Evolutionary conservation across 352 stramenopile species (phyloP), one percentile per base, ranked within the genome.

Genomic region (Pythium periplocum): DNA sequence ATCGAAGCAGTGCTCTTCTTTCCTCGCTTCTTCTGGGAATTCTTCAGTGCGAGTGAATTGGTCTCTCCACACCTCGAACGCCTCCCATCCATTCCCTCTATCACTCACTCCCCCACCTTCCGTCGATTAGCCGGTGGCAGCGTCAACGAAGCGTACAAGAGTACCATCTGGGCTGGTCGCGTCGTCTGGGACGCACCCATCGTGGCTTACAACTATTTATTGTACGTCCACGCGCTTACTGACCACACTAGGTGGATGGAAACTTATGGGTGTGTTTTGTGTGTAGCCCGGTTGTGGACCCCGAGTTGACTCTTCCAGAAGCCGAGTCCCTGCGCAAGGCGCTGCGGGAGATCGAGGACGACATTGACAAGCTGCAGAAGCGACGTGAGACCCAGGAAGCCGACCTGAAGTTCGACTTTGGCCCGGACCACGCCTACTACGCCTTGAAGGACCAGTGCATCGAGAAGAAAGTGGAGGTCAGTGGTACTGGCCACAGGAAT

Each of bases 371-470:
- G 37, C 35, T 90, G 9, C 62, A 84, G 44, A 78, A 72, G 45
- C 64, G 86, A 30, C 66, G 63, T 42, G 68, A 78, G 1, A 65
- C 72, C 1, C 81, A 80, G 39, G 51, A 49, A 1, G 57, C 75
- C 6, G 66, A 74, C 17, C 63, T 68, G 7, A 61, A 57, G 39
- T 68, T 73, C 44, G 78, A 90, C 56, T 96, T 83, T 45, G 86
- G 86, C 6, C 75, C 77, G 0, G 61, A 93, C 40, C 62, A 74
- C 6, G 78, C 74, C n/a, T 95, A 81, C 57, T 92, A 78, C 55
- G 66, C 67, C 32, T 64, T 95, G 8, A 86, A 90, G 47, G 74
- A 89, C 34, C 59, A 79, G 52, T 96, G 87, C 51, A 75, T 90
- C 32, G 72, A 86, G 58, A 87, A 83, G 42, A 68, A 77, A 45